Conservation (phyloP, 2,329 filamentous ascomycete species). For the Penicillium sp. region DNA sequence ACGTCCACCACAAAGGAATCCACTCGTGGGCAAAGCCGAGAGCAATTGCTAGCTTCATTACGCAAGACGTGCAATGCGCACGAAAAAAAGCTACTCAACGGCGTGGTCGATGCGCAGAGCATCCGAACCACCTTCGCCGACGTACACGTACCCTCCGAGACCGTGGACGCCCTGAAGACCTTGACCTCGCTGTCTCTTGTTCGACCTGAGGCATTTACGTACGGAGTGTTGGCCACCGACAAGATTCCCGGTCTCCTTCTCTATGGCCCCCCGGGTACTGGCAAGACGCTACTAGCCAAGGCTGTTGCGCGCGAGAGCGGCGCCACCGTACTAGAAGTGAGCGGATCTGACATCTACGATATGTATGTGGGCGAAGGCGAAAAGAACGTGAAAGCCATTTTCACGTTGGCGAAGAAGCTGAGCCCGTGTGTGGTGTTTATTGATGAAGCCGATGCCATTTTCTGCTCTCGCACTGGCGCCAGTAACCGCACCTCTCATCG, state of each 20-base stretch:
- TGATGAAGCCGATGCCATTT: constrained; percentile 90
- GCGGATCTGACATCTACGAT: constrained; percentile 85
- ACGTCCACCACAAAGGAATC: constrained; percentile 27
- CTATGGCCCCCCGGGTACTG: constrained; percentile 74
- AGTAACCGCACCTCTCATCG: constrained; percentile 66
- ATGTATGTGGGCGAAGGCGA: constrained; percentile 96
- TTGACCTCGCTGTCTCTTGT: constrained; percentile 81
- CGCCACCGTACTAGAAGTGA: constrained; percentile 73
- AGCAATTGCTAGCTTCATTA: constrained; percentile 44
- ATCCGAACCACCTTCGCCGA: constrained; percentile 84
- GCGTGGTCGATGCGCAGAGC: constrained; percentile 73
- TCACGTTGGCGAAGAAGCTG: constrained; percentile 83
- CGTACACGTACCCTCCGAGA: constrained; percentile 75
- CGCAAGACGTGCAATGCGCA: constrained; percentile 62
- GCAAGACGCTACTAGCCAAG: constrained; percentile 58
- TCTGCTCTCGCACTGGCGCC: constrained; percentile 63
- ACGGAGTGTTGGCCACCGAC: constrained; percentile 85
- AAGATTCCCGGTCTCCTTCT: constrained; percentile 83
- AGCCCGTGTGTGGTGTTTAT: constrained; percentile 93
- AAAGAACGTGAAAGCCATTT: constrained; percentile 90
- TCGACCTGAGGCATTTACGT: constrained; percentile 89
- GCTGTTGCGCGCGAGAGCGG: constrained; percentile 59
- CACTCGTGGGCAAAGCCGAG: constrained; percentile 30
- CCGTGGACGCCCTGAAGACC: constrained; percentile 79
- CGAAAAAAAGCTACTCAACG: constrained; percentile 74